Conservation (phyloP, 1,284 basidiomycete genomes). For the Fistulinella cinereoalba region DNA sequence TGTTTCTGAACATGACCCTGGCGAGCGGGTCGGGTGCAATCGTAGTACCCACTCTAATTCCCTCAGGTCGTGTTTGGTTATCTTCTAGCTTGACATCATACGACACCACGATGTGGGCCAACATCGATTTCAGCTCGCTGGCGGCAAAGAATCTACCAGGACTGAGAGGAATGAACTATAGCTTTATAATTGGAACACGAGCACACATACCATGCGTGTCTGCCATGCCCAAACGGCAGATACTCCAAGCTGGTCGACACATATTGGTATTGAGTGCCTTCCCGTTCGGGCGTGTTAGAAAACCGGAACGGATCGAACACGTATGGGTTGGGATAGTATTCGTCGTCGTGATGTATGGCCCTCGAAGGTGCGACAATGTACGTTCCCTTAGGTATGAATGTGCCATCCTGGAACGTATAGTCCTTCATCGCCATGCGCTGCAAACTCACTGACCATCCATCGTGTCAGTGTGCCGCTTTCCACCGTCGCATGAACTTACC, state of each 20-base stretch:
- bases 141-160: constrained; percentile 13
- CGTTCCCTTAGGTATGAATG: neutral
- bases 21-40: constrained; percentile 1
- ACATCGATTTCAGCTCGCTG: constrained; percentile 10
- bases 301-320: neutral
- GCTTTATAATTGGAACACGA: neutral
- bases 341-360: neutral
- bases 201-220: constrained; percentile 9
- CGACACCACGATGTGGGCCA: constrained; percentile 10
- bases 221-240: constrained; percentile 9
- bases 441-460: neutral
- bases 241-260: constrained; percentile 7
- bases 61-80: neutral
- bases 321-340: neutral
- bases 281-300: neutral
- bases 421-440: neutral
- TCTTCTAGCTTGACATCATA: constrained; percentile 12
- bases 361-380: neutral
- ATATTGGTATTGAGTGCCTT: constrained; percentile 2
- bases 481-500: constrained; percentile 17
- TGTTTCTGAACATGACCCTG: constrained; percentile 13
- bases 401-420: neutral
- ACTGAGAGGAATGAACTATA: neutral
- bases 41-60: constrained; percentile 1
- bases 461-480: neutral